Evolutionary conservation across 768 basidiomycete genomes (phyloP).

Genomic region (Naganishia vishniacii): DNA sequence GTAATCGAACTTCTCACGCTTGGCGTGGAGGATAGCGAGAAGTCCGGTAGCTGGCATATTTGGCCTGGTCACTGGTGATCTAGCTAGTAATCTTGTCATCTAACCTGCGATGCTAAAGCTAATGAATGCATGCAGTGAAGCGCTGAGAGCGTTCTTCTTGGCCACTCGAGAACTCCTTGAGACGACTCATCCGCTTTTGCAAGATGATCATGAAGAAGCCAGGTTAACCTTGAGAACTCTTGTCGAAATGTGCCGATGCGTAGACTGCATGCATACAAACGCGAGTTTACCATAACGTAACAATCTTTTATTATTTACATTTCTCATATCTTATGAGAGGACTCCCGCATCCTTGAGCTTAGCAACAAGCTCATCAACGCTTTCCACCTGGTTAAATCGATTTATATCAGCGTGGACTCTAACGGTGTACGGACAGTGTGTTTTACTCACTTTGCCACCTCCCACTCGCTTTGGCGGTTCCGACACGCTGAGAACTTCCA

Average conservation of each 20-base stretch:
- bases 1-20: slow-evolving; percentile 8
- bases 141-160: too few species aligned
- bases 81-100: too few species aligned
- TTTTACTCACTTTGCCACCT: slow-evolving; percentile 69
- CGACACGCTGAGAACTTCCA: slow-evolving; percentile 79
- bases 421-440: not conserved
- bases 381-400: slow-evolving; percentile 56
- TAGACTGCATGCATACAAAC: too few species aligned
- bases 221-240: too few species aligned
- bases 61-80: too few species aligned
- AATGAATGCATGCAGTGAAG: too few species aligned
- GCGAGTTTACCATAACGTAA: too few species aligned
- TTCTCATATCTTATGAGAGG: slow-evolving; percentile 29
- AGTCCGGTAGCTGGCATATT: not conserved
- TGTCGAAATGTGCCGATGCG: too few species aligned
- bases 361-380: slow-evolving; percentile 78
- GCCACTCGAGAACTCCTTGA: too few species aligned
- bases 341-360: slow-evolving; percentile 84
- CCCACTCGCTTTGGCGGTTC: slow-evolving; percentile 88
- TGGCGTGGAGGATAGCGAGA: not conserved
- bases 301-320: not conserved
- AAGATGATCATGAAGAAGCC: too few species aligned
- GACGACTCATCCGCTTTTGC: too few species aligned
- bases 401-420: not conserved
- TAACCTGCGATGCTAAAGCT: too few species aligned